Percentiles rank a stretch among this genome's conserved stretches.
Evolutionary conservation across 2,329 filamentous ascomycete genomes (phyloP).

Genomic region (Trichocomaceae sp.): DNA sequence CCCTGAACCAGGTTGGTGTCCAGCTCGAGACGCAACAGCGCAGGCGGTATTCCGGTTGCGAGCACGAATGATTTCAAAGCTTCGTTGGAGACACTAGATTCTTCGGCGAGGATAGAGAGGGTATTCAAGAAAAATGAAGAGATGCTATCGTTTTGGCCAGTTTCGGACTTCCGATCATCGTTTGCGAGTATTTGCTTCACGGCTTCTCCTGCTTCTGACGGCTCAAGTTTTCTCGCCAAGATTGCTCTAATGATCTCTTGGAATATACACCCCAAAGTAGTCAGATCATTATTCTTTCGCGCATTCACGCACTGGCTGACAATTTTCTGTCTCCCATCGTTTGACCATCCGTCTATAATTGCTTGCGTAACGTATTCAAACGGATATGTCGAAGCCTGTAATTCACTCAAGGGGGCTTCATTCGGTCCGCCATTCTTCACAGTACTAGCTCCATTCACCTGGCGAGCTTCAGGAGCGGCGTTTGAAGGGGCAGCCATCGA

Average conservation of each 20-base stretch:
- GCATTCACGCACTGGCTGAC: constrained; percentile 60
- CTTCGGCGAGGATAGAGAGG: constrained; percentile 68
- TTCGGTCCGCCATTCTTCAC: constrained; percentile 16
- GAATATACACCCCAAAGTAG: constrained; percentile 65
- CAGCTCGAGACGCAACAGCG: constrained; percentile 72
- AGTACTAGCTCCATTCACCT: constrained; percentile 24
- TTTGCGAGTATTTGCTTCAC: constrained; percentile 67
- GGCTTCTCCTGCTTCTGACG: constrained; percentile 62
- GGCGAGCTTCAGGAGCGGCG: constrained; percentile 24
- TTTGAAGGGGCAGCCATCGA: constrained; percentile 30
- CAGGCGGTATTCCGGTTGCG: constrained; percentile 64
- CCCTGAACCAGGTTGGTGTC: constrained; percentile 69
- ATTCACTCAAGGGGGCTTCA: constrained; percentile 15
- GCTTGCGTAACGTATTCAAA: constrained; percentile 72
- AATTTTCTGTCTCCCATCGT: constrained; percentile 59
- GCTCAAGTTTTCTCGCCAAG: constrained; percentile 60
- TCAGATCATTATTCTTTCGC: constrained; percentile 59
- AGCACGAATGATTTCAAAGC: constrained; percentile 62
- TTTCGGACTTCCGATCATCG: constrained; percentile 40
- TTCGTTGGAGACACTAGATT: constrained; percentile 52
- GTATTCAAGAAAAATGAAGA: constrained; percentile 74
- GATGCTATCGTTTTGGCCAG: constrained; percentile 52
- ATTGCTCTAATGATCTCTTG: constrained; percentile 78
- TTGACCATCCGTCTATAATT: constrained; percentile 60
- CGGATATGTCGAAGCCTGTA: constrained; percentile 47